Base-by-base conservation (phyloP, 768 basidiomycete genomes). In the Kwoniella shandongensis region DNA sequence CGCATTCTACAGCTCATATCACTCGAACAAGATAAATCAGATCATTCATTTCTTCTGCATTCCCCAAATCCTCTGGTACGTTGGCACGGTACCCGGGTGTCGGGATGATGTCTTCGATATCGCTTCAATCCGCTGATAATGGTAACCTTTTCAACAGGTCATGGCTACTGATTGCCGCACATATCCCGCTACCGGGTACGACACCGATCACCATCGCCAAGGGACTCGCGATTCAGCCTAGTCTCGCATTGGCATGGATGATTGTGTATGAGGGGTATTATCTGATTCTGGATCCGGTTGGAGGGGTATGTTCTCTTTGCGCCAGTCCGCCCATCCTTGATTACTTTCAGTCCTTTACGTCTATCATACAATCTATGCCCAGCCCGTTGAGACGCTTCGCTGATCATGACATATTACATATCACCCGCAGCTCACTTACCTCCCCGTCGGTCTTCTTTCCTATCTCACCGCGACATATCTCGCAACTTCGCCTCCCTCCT, bases 1-100 rank as follows among this genome's bases (percentile, higher is more conserved):
- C 70, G 81, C 86, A 23, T 94, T 94, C 81, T 97, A 97, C 75
- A 91, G 90, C 18, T 86, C 91, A 48, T 96, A 96, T 78, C 92
- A 96, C 76, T 80, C 84, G 15, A 86, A 94, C 75, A 84, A 83
- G 25, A 78, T 84, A 61, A 98, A 98, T 75, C 78, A 97, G 63
- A 76, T 82, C 52, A 89, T 97, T 61, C 94, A 98, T 76, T 80
- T 92, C 65, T 69, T 89, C 58, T 91, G 85, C 63, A 91, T 94
- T 12, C 92, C 92, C 6, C 70, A 87, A 57, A 81, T 96, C 59
- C 73, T 90, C 54, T 97, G 91, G 91, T 88, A 32, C 32, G 67
- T 65, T n/a, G n/a, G n/a, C n/a, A n/a, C n/a, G n/a, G n/a, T n/a
- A n/a, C n/a, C n/a, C n/a, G n/a, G n/a, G n/a, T n/a, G n/a, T n/a